Base-by-base conservation (phyloP, 1,139 yeast species). In the Candida neerlandica region DNA sequence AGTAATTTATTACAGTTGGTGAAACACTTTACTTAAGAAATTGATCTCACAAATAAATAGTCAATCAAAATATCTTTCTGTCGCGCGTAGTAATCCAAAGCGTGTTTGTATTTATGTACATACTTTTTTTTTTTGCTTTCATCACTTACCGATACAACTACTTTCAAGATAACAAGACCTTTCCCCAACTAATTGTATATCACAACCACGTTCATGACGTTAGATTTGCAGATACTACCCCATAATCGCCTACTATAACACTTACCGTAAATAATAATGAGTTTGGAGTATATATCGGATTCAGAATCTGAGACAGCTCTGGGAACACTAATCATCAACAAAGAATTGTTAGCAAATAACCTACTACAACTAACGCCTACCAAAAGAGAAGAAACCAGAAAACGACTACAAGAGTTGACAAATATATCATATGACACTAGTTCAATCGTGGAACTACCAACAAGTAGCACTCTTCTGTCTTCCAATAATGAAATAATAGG, bases 251-350 rank as follows among this genome's bases (percentile, higher is more conserved):
- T 23, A 23, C 43, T 23, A 30, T 27, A 42, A 27, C 6, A 19
- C 16, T 32, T 9, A 42, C 3, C 34, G 16, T 19, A 15, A 14
- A 38, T 15, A 42, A 47, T 47, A 52, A 48, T 44, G 51, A 51
- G 46, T 54, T 46, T 32, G 30, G 62, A 58, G 15, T 55, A 54
- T 44, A 52, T 60, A 41, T 56, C 64, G 27, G 63, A 60, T 51
- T 60, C 64, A 41, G 62, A 58, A 12, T 52, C 54, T 32, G 59
- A 59, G 9, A 11, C 15, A 10, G 14, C 4, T 14, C 44, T 38
- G 12, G 53, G 45, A 18, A 33, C 18, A 15, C 48, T 46, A 42
- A 11, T 30, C 15, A 32, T 47, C 27, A 46, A 39, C 27, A 51
- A 9, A 32, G 18, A 4, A 6, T 30, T 32, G 23, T 37, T 55